Percentiles rank a stretch among this genome's conserved stretches.
These are phyloP conservation scores for Rubus idaeus DNA, from an alignment of 306 rosid genomes.

Conservation along the genomic window DNA sequence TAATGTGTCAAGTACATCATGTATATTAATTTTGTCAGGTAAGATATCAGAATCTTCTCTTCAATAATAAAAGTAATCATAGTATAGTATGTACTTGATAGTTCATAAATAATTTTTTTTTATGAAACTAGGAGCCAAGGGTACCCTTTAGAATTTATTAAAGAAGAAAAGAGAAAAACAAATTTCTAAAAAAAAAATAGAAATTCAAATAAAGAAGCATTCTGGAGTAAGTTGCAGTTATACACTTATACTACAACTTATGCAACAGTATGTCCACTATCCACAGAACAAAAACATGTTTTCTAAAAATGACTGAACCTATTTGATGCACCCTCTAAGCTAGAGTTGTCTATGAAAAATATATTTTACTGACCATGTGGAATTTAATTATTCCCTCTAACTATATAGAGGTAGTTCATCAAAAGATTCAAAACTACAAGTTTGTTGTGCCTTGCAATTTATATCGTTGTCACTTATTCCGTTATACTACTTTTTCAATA, in stretches of 20 bases:
- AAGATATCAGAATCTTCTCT: not conserved
- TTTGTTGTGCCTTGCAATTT: not conserved
- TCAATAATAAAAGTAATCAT: not conserved
- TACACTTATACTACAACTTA: not conserved
- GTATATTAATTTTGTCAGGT: not conserved
- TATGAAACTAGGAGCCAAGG: no score
- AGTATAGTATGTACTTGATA: not conserved
- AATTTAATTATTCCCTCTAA: no score
- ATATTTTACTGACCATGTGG: no score
- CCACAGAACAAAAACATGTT: not conserved
- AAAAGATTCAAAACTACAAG: not conserved
- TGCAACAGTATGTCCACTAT: not conserved
- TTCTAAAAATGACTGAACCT: not conserved
- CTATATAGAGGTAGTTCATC: no score
- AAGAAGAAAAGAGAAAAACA: no score
- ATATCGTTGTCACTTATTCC: not conserved
- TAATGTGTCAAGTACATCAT: not conserved
- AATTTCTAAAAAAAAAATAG: not conserved
- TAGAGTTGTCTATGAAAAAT: no score
- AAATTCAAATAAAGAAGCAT: not conserved
- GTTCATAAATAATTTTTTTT: not conserved
- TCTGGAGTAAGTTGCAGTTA: not conserved
- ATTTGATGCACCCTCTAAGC: no score
- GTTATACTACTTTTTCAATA: not conserved
- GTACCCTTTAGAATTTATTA: no score